phyloP scores from a whole-genome alignment of 2,329 filamentous ascomycete species.

The Fusarium keratoplasticum region DNA sequence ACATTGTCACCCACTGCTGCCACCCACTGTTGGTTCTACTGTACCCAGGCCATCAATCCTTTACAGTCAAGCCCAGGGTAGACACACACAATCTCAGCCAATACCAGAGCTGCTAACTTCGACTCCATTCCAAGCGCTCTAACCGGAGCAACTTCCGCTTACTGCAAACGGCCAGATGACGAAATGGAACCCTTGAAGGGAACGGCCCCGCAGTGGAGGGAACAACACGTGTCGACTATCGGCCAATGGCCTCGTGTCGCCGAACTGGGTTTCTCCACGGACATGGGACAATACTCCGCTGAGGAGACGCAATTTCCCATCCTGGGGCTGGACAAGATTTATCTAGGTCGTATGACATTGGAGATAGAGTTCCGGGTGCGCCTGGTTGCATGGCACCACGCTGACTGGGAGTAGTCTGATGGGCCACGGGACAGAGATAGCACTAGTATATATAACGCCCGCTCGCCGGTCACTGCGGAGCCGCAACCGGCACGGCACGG shows the following conservation, averaged over 20 bases:
- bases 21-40: not conserved
- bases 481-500: not conserved
- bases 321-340: not conserved
- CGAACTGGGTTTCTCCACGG: not conserved
- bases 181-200: not conserved
- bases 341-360: conserved; percentile 3
- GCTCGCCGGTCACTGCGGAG: not conserved
- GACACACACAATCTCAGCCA: not conserved
- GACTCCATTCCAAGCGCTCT: not conserved
- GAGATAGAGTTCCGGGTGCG: not conserved
- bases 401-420: conserved; percentile 9
- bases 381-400: conserved; percentile 3
- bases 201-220: not conserved
- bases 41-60: not conserved
- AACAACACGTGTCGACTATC: not conserved
- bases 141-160: not conserved
- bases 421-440: not conserved
- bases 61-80: not conserved
- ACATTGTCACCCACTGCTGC: not conserved
- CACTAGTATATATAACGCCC: conserved; percentile 14
- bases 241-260: not conserved
- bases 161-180: not conserved
- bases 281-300: not conserved
- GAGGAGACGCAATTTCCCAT: not conserved
- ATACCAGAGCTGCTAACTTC: not conserved